Conservation (phyloP, 2,329 filamentous ascomycete genomes). For the Cladosporium sp. region DNA sequence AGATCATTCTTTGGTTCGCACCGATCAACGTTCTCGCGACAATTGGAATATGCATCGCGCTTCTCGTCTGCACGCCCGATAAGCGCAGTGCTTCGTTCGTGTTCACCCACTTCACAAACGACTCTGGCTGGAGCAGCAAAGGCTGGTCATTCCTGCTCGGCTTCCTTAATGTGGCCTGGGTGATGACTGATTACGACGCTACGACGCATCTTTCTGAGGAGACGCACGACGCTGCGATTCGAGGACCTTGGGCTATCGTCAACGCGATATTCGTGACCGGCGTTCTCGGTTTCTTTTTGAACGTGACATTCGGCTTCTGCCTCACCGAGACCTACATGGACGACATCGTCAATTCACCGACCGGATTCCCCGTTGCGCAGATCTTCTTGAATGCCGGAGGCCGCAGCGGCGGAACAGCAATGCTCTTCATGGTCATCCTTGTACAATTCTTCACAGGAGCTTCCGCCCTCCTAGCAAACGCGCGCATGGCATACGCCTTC, state of each 20-base stretch:
- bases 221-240: slow-evolving; percentile 47
- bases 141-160: slow-evolving; percentile 58
- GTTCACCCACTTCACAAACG: slow-evolving; percentile 51
- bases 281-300: slow-evolving; percentile 53
- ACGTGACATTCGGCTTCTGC: slow-evolving; percentile 55
- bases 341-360: slow-evolving; percentile 52
- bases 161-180: slow-evolving; percentile 58
- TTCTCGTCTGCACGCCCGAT: slow-evolving; percentile 56
- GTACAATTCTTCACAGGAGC: slow-evolving; percentile 52
- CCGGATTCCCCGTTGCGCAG: slow-evolving; percentile 55
- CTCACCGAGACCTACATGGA: slow-evolving; percentile 50
- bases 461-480: slow-evolving; percentile 49
- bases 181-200: slow-evolving; percentile 55
- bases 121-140: slow-evolving; percentile 51
- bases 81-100: slow-evolving; percentile 48
- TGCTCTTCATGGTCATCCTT: slow-evolving; percentile 55
- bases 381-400: slow-evolving; percentile 57
- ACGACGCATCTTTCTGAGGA: slow-evolving; percentile 50
- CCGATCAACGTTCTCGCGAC: slow-evolving; percentile 62
- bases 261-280: slow-evolving; percentile 55
- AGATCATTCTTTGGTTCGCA: slow-evolving; percentile 61
- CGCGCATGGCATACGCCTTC: slow-evolving; percentile 53
- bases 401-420: slow-evolving; percentile 49
- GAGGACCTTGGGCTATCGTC: slow-evolving; percentile 54
- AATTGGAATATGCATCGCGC: slow-evolving; percentile 55